phyloP scores from a whole-genome alignment of 2,329 filamentous ascomycete species.

The Didymella glomerata region DNA sequence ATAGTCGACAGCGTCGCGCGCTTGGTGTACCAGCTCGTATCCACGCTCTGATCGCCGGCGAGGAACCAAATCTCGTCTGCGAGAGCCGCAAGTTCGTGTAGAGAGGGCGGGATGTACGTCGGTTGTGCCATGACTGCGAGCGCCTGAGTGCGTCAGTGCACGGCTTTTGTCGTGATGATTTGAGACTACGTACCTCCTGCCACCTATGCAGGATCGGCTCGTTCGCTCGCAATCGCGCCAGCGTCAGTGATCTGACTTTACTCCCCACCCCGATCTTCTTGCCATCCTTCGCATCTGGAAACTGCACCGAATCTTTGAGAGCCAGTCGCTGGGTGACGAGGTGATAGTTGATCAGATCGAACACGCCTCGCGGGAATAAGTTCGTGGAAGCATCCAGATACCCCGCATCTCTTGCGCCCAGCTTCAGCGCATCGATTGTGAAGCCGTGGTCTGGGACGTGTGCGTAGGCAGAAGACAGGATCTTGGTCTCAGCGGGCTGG shows the following conservation, averaged over 20 bases:
- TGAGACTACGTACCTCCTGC: constrained; percentile 74
- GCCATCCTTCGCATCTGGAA: constrained; percentile 41
- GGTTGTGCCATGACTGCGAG: constrained; percentile 90
- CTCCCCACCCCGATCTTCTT: constrained; percentile 61
- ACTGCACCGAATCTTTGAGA: constrained; percentile 62
- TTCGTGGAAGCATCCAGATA: constrained; percentile 88
- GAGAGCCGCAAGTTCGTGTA: constrained; percentile 80
- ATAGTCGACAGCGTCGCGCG: constrained; percentile 68
- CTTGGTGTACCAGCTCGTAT: constrained; percentile 87
- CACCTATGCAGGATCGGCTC: constrained; percentile 75
- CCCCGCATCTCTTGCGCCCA: constrained; percentile 83
- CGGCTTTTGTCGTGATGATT: background rate
- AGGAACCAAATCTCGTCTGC: constrained; percentile 94
- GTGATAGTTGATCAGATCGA: constrained; percentile 83
- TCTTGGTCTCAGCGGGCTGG: constrained; percentile 72
- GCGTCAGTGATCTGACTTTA: constrained; percentile 75
- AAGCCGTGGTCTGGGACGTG: constrained; percentile 88
- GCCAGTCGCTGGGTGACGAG: constrained; percentile 71
- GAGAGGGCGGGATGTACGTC: constrained; percentile 75
- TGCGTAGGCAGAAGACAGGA: constrained; percentile 80
- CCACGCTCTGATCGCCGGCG: constrained; percentile 81
- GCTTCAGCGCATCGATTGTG: constrained; percentile 73
- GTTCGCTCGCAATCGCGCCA: constrained; percentile 82
- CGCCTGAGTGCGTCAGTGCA: constrained; percentile 63
- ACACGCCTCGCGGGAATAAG: constrained; percentile 79